phyloP scores from a whole-genome alignment of 495 filamentous ascomycete species.

The Talaromyces wortmannii region DNA sequence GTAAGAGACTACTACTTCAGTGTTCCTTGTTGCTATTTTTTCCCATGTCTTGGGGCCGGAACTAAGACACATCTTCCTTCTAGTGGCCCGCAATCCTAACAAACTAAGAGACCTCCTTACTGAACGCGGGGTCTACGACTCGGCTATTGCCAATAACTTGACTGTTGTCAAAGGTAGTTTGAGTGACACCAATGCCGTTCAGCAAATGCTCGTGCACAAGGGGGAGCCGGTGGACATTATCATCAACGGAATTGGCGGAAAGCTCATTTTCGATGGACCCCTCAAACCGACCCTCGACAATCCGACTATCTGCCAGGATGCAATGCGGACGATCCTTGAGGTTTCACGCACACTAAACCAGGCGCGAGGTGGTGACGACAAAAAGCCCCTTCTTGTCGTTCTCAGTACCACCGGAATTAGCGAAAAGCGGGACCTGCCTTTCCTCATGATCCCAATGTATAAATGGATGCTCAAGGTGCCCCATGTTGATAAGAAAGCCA shows the following conservation, averaged over 20 bases:
- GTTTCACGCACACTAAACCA: background rate
- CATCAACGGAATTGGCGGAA: conserved; percentile 40
- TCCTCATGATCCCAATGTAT: conserved; percentile 23
- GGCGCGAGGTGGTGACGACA: background rate
- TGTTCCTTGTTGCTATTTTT: no score
- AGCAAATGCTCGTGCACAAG: background rate
- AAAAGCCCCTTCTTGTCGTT: conserved; percentile 15
- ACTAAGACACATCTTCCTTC: background rate
- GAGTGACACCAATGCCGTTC: background rate
- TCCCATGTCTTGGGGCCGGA: no score
- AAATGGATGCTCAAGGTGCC: conserved; percentile 16
- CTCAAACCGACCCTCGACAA: conserved; percentile 8
- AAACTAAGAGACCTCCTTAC: background rate
- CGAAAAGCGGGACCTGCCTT: conserved; percentile 22
- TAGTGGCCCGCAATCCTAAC: background rate
- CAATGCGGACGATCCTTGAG: background rate
- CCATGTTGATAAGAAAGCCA: conserved; percentile 28
- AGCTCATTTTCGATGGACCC: conserved; percentile 12
- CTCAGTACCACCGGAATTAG: conserved; percentile 23
- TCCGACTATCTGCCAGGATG: conserved; percentile 1
- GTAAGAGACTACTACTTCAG: background rate
- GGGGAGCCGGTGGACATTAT: conserved; percentile 9
- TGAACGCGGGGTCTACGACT: background rate
- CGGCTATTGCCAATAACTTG: background rate
- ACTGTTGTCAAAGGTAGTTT: background rate